A percentile compares a stretch with the other conserved stretches of the same genome.
Evolutionary conservation across 1,284 basidiomycete species (phyloP).

Genomic region (Bothia castanella): DNA sequence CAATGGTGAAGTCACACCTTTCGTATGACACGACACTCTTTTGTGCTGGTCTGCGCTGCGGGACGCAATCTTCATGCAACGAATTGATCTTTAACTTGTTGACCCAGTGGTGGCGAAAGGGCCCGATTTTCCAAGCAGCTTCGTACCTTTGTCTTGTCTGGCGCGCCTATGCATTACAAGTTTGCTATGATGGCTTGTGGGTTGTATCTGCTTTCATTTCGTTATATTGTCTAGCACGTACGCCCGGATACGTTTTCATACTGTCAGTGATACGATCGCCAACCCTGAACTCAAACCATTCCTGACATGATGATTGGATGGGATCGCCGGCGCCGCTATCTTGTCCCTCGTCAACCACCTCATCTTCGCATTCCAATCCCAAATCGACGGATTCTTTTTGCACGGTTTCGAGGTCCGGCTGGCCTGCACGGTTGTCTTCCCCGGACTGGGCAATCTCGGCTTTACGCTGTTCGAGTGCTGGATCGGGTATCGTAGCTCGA

Average conservation of each 20-base stretch:
- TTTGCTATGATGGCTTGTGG: slow-evolving; percentile 70
- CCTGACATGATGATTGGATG: slow-evolving; percentile 42
- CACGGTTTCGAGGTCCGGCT: slow-evolving; percentile 75
- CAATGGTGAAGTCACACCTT: slow-evolving; percentile 79
- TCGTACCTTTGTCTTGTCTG: slow-evolving; percentile 73
- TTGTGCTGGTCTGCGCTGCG: slow-evolving; percentile 84
- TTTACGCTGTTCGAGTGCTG: slow-evolving; percentile 76
- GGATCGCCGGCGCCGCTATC: slow-evolving; percentile 65
- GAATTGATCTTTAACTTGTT: slow-evolving; percentile 75
- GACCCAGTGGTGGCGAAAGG: slow-evolving; percentile 64
- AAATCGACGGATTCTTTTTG: slow-evolving; percentile 65
- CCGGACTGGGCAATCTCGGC: slow-evolving; percentile 65
- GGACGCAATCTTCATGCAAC: slow-evolving; percentile 63
- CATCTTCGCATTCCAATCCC: slow-evolving; percentile 60
- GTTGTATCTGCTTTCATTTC: slow-evolving; percentile 37
- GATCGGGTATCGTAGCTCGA: slow-evolving; percentile 54
- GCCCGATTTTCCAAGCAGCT: slow-evolving; percentile 78
- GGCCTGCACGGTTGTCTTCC: slow-evolving; percentile 73
- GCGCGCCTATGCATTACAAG: slow-evolving; percentile 79
- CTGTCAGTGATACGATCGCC: slow-evolving; percentile 39
- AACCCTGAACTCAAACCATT: background rate
- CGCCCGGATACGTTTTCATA: slow-evolving; percentile 81
- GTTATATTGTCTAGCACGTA: slow-evolving; percentile 12
- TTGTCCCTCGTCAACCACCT: slow-evolving; percentile 70
- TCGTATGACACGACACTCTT: slow-evolving; percentile 87